phyloP scores from a whole-genome alignment of 2,329 filamentous ascomycete species.

The Fusarium sp. region DNA sequence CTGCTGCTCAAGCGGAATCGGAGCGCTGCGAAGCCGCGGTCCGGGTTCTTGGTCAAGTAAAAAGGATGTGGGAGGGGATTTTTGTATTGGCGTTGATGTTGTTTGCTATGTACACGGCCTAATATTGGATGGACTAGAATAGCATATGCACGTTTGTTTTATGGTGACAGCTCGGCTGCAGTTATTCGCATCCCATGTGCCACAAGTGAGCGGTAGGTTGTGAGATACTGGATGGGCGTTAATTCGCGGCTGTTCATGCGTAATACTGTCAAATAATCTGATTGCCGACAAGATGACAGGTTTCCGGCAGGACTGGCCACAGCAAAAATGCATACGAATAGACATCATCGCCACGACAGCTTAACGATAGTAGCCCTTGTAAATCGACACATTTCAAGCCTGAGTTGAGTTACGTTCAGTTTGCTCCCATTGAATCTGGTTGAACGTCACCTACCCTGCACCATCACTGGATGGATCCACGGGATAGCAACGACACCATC shows the following conservation, averaged over 20 bases:
- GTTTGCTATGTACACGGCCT: neutral
- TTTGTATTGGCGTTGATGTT: conserved; percentile 1
- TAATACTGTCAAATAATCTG: neutral
- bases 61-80: conserved; percentile 17
- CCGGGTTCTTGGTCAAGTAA: conserved; percentile 56
- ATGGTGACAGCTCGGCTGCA: neutral
- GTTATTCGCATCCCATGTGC: neutral
- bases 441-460: neutral
- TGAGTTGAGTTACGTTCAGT: neutral
- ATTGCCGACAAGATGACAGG: neutral
- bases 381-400: neutral
- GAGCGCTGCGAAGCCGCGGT: conserved; percentile 48
- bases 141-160: neutral
- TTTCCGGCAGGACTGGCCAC: neutral
- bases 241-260: neutral
- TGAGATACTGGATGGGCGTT: neutral
- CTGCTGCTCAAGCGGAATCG: conserved; percentile 60
- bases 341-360: neutral
- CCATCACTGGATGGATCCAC: neutral
- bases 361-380: neutral
- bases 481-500: neutral
- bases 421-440: neutral
- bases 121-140: neutral
- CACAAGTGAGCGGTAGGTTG: neutral
- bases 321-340: neutral